Percentiles rank a stretch among this genome's conserved stretches.
These are phyloP conservation scores for Coemansia furcata DNA, from an alignment of 192 early-diverging fungal genomes.

Conservation along the genomic window DNA sequence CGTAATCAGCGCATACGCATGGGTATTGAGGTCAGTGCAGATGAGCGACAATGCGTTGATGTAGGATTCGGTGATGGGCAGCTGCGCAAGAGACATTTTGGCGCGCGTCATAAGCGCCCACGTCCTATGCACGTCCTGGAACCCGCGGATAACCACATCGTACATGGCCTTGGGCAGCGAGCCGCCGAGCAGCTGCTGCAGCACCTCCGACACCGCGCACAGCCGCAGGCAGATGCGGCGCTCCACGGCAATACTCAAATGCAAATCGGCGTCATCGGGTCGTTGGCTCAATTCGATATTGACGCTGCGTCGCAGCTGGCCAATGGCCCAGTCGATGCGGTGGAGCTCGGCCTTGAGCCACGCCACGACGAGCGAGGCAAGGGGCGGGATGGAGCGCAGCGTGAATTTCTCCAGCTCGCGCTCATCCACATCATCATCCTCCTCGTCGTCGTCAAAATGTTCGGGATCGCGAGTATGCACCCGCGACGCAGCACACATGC, in stretches of 20 bases:
- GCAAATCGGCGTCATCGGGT: constrained; percentile 14
- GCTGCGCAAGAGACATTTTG: constrained; percentile 10
- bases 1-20: constrained; percentile 17
- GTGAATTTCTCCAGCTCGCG: constrained; percentile 20
- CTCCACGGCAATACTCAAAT: constrained; percentile 18
- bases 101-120: constrained; percentile 21
- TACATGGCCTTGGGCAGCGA: constrained; percentile 6
- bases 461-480: neutral
- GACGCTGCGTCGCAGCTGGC: constrained; percentile 23
- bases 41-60: constrained; percentile 26
- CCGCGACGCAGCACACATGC: constrained; percentile 17
- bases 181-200: constrained; percentile 21
- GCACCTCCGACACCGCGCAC: constrained; percentile 15
- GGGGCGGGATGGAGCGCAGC: constrained; percentile 20
- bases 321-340: constrained; percentile 23
- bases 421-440: constrained; percentile 18
- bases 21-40: constrained; percentile 29
- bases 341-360: constrained; percentile 39
- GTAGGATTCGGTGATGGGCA: constrained; percentile 42
- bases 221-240: constrained; percentile 35
- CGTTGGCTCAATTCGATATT: constrained; percentile 6
- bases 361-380: constrained; percentile 3
- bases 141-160: constrained; percentile 23
- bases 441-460: neutral
- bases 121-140: constrained; percentile 31